Conservation (phyloP, 139 green algal genomes). For the Desmodesmus armatus region DNA sequence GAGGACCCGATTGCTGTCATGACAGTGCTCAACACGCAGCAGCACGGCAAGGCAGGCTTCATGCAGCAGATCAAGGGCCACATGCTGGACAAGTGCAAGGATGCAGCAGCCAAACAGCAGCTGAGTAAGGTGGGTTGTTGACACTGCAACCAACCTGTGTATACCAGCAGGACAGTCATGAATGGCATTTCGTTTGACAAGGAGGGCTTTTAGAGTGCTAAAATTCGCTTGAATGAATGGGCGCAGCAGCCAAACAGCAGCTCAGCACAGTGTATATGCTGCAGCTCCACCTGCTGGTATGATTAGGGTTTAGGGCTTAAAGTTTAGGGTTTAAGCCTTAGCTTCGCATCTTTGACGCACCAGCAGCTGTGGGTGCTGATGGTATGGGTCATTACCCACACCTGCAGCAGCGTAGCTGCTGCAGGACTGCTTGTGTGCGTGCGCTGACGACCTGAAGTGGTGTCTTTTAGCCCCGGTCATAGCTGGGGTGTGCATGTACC, state of each 20-base stretch:
- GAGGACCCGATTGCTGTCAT: conserved; percentile 87
- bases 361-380: too few species aligned
- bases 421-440: not conserved
- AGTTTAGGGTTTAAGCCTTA: too few species aligned
- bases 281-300: not conserved
- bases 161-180: not conserved
- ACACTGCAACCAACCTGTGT: not conserved
- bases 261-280: conserved; percentile 41
- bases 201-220: too few species aligned
- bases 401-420: not conserved
- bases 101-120: conserved; percentile 26
- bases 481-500: too few species aligned
- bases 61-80: conserved; percentile 73
- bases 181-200: too few species aligned
- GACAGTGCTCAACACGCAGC: conserved; percentile 72
- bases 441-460: too few species aligned
- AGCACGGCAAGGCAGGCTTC: conserved; percentile 55
- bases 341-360: too few species aligned
- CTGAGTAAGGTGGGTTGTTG: conserved; percentile 44
- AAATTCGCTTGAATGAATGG: too few species aligned
- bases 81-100: conserved; percentile 57
- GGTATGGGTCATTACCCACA: too few species aligned
- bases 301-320: too few species aligned
- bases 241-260: conserved; percentile 25
- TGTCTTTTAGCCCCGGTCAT: too few species aligned